Evolutionary conservation across 1,139 yeast genomes (phyloP).

Genomic region (Yarrowia galli): DNA sequence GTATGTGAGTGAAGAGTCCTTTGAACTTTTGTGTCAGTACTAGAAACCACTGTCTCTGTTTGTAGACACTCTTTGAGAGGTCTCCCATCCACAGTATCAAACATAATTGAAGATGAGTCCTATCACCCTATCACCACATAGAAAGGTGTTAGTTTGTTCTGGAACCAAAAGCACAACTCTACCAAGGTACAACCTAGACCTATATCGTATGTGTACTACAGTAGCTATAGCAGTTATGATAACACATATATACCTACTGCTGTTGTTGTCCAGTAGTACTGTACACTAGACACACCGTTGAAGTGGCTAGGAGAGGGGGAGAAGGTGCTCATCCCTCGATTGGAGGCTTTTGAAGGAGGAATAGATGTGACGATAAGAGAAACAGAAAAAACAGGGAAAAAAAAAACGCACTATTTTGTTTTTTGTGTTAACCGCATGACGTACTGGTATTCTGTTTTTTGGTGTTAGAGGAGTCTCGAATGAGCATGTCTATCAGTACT

Average conservation of each 20-base stretch:
- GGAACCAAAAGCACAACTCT: neutral
- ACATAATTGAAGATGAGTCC: neutral
- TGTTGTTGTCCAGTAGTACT: too few species aligned
- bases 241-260: neutral
- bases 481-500: too few species aligned
- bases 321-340: neutral
- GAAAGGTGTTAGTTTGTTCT: constrained; percentile 5
- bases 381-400: too few species aligned
- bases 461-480: too few species aligned
- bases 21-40: too few species aligned
- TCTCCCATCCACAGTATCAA: too few species aligned
- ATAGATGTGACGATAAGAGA: too few species aligned
- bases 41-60: too few species aligned
- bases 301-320: neutral
- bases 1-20: neutral
- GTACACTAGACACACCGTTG: constrained; percentile 19
- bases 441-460: too few species aligned
- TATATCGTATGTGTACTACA: too few species aligned
- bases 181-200: constrained; percentile 10
- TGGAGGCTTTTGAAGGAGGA: neutral
- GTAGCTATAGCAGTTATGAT: constrained; percentile 1
- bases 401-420: neutral
- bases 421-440: too few species aligned
- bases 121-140: neutral
- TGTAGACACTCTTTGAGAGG: too few species aligned